Evolutionary conservation across 2,329 filamentous ascomycete genomes (phyloP).

Genomic region (Lecanicillium sp.): DNA sequence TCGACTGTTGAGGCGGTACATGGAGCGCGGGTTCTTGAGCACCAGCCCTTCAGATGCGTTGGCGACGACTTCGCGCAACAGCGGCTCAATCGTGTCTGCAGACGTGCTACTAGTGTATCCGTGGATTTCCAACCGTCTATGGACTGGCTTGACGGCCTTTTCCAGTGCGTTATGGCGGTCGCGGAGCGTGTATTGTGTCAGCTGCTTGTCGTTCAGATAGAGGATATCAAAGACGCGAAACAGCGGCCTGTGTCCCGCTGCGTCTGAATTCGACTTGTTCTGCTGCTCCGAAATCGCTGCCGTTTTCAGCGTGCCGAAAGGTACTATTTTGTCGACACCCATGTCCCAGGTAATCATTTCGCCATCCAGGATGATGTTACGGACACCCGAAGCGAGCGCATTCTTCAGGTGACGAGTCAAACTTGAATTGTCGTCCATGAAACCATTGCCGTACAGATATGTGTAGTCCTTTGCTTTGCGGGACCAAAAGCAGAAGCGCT

Average conservation of each 20-base stretch:
- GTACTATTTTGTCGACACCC: slow-evolving; percentile 71
- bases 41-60: slow-evolving; percentile 86
- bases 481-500: slow-evolving; percentile 82
- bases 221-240: slow-evolving; percentile 88
- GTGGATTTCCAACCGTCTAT: slow-evolving; percentile 78
- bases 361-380: slow-evolving; percentile 86
- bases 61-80: slow-evolving; percentile 74
- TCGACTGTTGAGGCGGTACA: slow-evolving; percentile 79
- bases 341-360: slow-evolving; percentile 99
- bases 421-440: slow-evolving; percentile 67
- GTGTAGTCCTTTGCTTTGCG: slow-evolving; percentile 95
- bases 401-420: slow-evolving; percentile 71
- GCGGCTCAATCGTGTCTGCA: slow-evolving; percentile 67
- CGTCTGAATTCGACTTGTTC: slow-evolving; percentile 46
- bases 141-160: slow-evolving; percentile 59
- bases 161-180: slow-evolving; percentile 73
- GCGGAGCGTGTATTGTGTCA: slow-evolving; percentile 76
- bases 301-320: slow-evolving; percentile 89
- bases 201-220: slow-evolving; percentile 70
- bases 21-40: slow-evolving; percentile 83
- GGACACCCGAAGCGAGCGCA: slow-evolving; percentile 70
- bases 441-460: slow-evolving; percentile 77
- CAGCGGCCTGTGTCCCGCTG: slow-evolving; percentile 52
- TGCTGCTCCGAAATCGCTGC: slow-evolving; percentile 74
- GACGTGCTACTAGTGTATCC: slow-evolving; percentile 57